Percentiles rank a stretch among this genome's conserved stretches.
These are phyloP conservation scores for Sindora glabra DNA, from an alignment of 306 rosid genomes.

Conservation along the genomic window DNA sequence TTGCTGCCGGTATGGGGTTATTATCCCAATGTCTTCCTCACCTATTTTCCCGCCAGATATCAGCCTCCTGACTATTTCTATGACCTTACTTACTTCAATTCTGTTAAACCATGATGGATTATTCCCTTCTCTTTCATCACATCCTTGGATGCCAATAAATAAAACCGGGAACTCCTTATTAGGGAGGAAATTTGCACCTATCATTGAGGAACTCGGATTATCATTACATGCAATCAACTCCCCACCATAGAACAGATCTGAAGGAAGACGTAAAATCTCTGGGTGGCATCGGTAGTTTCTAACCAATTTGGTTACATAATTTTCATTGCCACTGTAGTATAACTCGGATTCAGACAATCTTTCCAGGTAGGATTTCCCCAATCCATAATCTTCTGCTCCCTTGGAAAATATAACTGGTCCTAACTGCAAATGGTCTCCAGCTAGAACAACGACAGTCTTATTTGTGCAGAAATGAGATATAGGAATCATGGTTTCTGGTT, in stretches of 20 bases:
- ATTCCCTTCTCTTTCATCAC: slow-evolving; percentile 93
- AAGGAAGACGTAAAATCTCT: slow-evolving; percentile 74
- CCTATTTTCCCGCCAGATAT: slow-evolving; percentile 29
- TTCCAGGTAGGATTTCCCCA: slow-evolving; percentile 75
- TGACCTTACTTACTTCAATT: slow-evolving; percentile 79
- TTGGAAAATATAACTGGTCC: slow-evolving; percentile 86
- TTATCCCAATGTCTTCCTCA: slow-evolving; percentile 77
- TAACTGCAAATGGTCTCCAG: slow-evolving; percentile 93
- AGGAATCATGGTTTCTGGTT: slow-evolving; percentile 85
- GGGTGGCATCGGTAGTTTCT: slow-evolving; percentile 86
- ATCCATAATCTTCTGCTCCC: slow-evolving; percentile 46
- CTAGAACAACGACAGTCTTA: slow-evolving; percentile 79
- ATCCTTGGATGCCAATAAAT: slow-evolving; percentile 93
- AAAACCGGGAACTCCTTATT: slow-evolving; percentile 70
- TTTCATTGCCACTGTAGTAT: slow-evolving; percentile 47
- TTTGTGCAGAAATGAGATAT: slow-evolving; percentile 50
- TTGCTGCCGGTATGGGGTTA: slow-evolving; percentile 89
- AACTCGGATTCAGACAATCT: slow-evolving; percentile 48
- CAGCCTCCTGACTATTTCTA: slow-evolving; percentile 46
- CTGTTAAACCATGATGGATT: slow-evolving; percentile 99
- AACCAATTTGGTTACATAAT: slow-evolving; percentile 57
- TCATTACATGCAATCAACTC: slow-evolving; percentile 78
- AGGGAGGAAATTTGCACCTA: slow-evolving; percentile 53
- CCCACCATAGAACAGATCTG: slow-evolving; percentile 55
- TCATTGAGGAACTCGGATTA: slow-evolving; percentile 24